Evolutionary conservation across 306 rosid genomes (phyloP).

Genomic region (Fagus crenata): DNA sequence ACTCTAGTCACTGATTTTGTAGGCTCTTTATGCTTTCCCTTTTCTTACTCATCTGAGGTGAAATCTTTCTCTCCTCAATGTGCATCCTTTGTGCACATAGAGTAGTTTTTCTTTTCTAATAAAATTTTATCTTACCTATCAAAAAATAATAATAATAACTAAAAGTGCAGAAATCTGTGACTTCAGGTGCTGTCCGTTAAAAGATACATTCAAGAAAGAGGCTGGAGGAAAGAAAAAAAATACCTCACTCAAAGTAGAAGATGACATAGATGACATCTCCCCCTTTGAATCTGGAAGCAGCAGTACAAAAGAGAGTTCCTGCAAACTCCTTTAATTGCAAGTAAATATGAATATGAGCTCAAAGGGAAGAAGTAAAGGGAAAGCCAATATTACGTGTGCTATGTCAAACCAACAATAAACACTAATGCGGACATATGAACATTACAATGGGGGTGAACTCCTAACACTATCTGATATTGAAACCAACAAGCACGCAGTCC

Average conservation of each 20-base stretch:
- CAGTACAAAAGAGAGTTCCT: slow-evolving; percentile 72
- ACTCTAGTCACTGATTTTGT: too few species aligned
- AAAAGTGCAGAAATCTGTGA: slow-evolving; percentile 14
- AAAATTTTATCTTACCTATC: too few species aligned
- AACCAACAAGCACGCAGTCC: slow-evolving; percentile 18
- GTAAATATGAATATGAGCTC: slow-evolving; percentile 40
- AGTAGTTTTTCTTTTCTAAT: too few species aligned
- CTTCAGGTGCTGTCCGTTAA: slow-evolving; percentile 11
- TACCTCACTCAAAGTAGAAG: slow-evolving; percentile 59
- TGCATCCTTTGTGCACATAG: too few species aligned
- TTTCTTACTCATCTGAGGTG: too few species aligned
- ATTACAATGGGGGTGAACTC: slow-evolving; percentile 4
- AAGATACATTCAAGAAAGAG: slow-evolving; percentile 13
- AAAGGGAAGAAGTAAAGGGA: slow-evolving; percentile 18
- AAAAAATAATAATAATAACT: too few species aligned
- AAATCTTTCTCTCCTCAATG: too few species aligned
- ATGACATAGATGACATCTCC: slow-evolving; percentile 38
- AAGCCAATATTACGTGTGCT: slow-evolving; percentile 11
- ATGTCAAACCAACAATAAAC: slow-evolving; percentile 13
- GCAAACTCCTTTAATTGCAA: slow-evolving; percentile 73
- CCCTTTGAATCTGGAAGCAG: slow-evolving; percentile 49
- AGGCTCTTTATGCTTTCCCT: too few species aligned
- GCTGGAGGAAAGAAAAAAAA: slow-evolving; percentile 17
- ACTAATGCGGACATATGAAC: neutral
- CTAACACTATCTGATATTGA: neutral